phyloP scores from a whole-genome alignment of 768 basidiomycete genomes.

The Mrakia blollopis region DNA sequence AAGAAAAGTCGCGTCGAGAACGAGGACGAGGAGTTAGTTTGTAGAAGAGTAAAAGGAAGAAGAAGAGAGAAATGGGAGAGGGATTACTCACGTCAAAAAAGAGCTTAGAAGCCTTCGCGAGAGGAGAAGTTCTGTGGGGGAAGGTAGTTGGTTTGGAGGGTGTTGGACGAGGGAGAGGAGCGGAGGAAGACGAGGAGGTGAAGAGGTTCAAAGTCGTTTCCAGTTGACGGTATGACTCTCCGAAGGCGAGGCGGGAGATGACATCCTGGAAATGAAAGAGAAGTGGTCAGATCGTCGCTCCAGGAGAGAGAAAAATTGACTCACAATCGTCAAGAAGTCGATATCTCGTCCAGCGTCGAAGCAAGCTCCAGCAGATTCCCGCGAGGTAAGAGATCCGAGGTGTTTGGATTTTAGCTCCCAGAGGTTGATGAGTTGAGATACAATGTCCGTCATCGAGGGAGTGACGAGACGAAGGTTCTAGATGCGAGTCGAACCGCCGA shows the following conservation, averaged over 20 bases:
- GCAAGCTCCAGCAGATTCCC: neutral
- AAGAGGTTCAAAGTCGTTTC: neutral
- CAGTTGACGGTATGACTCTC: slow-evolving; percentile 13
- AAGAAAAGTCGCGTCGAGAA: neutral
- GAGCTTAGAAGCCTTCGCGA: slow-evolving; percentile 8
- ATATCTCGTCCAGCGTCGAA: neutral
- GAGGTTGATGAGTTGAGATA: neutral
- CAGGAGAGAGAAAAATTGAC: neutral
- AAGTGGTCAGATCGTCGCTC: no score
- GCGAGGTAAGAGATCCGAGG: neutral
- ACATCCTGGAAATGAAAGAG: neutral
- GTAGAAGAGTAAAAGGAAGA: neutral
- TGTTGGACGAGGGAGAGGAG: neutral
- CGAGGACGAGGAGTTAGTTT: neutral
- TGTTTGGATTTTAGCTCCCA: slow-evolving; percentile 9
- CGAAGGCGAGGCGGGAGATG: slow-evolving; percentile 25
- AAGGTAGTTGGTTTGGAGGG: neutral
- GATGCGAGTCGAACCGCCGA: neutral
- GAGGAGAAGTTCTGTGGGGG: neutral
- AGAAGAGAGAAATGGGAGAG: neutral
- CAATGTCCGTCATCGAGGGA: neutral
- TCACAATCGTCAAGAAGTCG: neutral
- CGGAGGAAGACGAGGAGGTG: neutral
- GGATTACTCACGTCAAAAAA: neutral
- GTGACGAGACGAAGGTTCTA: slow-evolving; percentile 16